phyloP scores from a whole-genome alignment of 352 stramenopile species.

The Phytopythium kandeliae region DNA sequence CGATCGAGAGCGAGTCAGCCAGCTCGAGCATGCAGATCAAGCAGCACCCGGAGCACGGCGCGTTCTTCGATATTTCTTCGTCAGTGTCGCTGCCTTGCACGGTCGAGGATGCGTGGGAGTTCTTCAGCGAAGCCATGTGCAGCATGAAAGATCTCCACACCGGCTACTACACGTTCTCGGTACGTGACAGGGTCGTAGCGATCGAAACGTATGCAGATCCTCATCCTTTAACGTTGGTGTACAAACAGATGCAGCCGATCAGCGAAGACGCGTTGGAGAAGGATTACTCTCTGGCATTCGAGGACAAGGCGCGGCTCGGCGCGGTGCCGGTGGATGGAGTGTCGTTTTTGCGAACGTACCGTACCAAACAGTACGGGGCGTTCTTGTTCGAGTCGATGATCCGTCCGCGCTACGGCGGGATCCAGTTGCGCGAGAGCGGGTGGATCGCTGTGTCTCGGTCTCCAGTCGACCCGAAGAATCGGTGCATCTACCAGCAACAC shows the following conservation, averaged over 20 bases:
- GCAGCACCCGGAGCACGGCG: conserved; percentile 3
- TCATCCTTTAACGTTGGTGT: too few species aligned
- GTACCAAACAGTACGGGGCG: neutral
- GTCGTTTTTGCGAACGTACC: neutral
- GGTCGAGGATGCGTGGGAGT: neutral
- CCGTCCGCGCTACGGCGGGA: neutral
- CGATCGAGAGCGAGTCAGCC: neutral
- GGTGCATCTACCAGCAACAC: conserved; percentile 1
- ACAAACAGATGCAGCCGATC: neutral
- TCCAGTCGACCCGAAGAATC: neutral
- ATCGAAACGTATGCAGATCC: too few species aligned
- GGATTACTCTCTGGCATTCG: conserved; percentile 1
- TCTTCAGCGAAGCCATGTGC: neutral
- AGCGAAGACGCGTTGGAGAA: conserved; percentile 1
- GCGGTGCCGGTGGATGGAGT: conserved; percentile 1
- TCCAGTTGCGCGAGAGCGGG: conserved; percentile 5
- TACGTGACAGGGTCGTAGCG: too few species aligned
- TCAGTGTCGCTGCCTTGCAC: neutral
- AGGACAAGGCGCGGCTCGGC: conserved; percentile 5
- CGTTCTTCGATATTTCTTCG: neutral
- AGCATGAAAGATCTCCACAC: conserved; percentile 1
- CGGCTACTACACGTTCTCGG: neutral
- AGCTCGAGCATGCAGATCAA: conserved; percentile 1
- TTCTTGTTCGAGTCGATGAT: conserved; percentile 2
- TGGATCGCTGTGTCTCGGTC: neutral